Evolutionary conservation across 495 filamentous ascomycete species (phyloP), one percentile per base, ranked within the genome.

Genomic region (Aspergillus saccharolyticus): DNA sequence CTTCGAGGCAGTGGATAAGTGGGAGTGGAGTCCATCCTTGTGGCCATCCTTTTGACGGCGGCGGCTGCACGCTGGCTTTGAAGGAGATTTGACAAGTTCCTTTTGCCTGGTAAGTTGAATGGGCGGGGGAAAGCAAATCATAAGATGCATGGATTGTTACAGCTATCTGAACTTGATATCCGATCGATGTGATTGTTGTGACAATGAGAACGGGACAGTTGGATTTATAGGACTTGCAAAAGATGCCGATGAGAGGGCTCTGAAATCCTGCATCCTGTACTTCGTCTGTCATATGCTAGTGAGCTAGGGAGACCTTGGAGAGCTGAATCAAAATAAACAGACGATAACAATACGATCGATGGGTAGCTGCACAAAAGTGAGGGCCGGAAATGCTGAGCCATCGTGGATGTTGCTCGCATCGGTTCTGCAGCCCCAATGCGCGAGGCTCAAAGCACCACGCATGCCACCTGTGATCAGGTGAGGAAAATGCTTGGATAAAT

Each of bases 401-500:
- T 30, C 44, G 28, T 24, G 16, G 24, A 2, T 39, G 33, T 39
- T 39, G 10, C 20, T 25, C 47, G 44, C 54, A 49, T 56, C 46
- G 22, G 3, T 58, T 59, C 56, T 56, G 56, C 60, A 59, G 56
- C 48, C 57, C 17, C 24, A 43, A 56, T 56, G 56, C 56, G 53
- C 49, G 60, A 59, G 60, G 60, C 60, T 59, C 56, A 63, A 56
- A 53, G 33, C 21, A 19, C 25, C 47, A 44, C 22, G 52, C 33
- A 53, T 43, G 42, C 53, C 47, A 28, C 9, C 47, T 15, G 21
- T 18, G 47, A 50, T 50, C 22, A 50, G 47, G 47, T 30, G 47
- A 50, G 17, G 22, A 33, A 28, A 18, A 12, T 12, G 6, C 6
- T 2, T 15, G 14, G 33, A 12, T 10, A 15, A 15, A 8, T 12